These are phyloP conservation scores for Tricladium varicosporioides DNA, from an alignment of 2,329 filamentous ascomycete species.

Conservation along the genomic window DNA sequence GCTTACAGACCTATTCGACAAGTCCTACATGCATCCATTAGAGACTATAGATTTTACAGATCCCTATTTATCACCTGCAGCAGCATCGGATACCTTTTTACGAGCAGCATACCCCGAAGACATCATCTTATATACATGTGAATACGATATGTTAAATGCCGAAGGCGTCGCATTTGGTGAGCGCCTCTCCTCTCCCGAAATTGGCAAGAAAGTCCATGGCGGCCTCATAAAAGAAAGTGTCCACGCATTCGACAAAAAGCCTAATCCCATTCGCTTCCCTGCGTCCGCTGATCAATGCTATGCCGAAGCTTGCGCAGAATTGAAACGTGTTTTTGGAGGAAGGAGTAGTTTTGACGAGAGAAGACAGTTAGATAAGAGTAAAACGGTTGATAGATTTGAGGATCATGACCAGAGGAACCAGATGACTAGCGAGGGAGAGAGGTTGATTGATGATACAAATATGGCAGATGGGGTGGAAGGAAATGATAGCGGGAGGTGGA, in stretches of 20 bases:
- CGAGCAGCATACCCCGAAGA: constrained; percentile 46
- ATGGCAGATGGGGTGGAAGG: too few relatives aligned
- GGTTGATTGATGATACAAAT: not conserved
- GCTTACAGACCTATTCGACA: constrained; percentile 62
- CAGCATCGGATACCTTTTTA: constrained; percentile 53
- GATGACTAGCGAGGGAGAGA: not conserved
- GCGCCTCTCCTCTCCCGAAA: constrained; percentile 46
- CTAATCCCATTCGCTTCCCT: constrained; percentile 51
- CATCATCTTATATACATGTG: constrained; percentile 59
- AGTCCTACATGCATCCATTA: constrained; percentile 55
- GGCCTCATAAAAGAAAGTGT: constrained; percentile 56
- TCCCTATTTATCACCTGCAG: constrained; percentile 56
- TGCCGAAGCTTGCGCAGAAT: constrained; percentile 31
- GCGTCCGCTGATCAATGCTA: constrained; percentile 32
- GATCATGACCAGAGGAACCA: constrained; percentile 7
- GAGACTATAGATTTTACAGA: constrained; percentile 43
- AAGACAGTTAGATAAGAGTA: constrained; percentile 24
- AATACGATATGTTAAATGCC: constrained; percentile 62
- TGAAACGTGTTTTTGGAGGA: constrained; percentile 29
- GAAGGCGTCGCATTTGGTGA: constrained; percentile 61
- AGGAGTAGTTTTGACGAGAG: constrained; percentile 23
- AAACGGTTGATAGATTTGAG: constrained; percentile 30
- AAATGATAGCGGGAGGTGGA: too few relatives aligned
- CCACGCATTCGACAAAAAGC: constrained; percentile 67
- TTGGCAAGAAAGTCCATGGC: constrained; percentile 57